Evolutionary conservation across 1,139 yeast species (phyloP).

Genomic region (Zygosaccharomyces sapae): DNA sequence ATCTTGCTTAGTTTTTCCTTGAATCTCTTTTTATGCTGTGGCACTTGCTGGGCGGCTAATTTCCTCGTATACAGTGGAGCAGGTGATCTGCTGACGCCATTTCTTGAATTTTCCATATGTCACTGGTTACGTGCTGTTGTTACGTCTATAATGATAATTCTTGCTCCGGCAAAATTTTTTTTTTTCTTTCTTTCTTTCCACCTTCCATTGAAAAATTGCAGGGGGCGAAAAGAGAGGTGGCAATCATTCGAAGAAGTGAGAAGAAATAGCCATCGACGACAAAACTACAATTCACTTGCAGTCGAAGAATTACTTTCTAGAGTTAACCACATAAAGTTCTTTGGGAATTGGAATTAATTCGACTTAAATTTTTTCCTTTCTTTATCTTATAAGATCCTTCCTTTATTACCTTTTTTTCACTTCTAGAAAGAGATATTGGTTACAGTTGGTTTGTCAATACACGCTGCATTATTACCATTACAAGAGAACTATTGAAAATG

Average conservation of each 20-base stretch:
- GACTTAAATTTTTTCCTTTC: neutral
- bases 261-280: slow-evolving; percentile 4
- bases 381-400: neutral
- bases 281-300: slow-evolving; percentile 1
- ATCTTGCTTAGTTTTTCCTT: neutral
- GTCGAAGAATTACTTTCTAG: neutral
- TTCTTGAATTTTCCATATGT: no score
- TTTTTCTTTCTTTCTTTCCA: neutral
- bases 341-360: neutral
- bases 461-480: slow-evolving; percentile 1
- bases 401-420: neutral
- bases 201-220: slow-evolving; percentile 2
- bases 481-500: slow-evolving; percentile 6
- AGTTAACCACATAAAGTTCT: neutral
- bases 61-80: no score
- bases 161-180: neutral
- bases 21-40: neutral
- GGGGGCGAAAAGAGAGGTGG: slow-evolving; percentile 7
- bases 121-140: neutral
- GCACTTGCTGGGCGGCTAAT: no score
- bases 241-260: slow-evolving; percentile 3
- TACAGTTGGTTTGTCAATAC: slow-evolving; percentile 2
- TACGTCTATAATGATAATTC: neutral
- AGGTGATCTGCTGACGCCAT: no score
- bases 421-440: slow-evolving; percentile 1